Evolutionary conservation across 768 basidiomycete genomes (phyloP).

Genomic region (Suillus brevipes): DNA sequence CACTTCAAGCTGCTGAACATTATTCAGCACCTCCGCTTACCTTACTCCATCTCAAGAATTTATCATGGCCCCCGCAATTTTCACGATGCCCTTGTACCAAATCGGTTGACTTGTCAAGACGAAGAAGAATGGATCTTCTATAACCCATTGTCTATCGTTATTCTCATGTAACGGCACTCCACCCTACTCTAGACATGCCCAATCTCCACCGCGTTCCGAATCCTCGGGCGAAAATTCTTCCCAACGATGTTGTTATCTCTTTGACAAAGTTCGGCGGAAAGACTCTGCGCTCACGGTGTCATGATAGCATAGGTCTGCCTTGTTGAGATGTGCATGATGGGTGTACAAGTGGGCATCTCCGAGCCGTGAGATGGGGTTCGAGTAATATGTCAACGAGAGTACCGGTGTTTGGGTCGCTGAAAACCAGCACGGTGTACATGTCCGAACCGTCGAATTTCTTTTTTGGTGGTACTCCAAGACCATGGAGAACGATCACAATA

Average conservation of each 20-base stretch:
- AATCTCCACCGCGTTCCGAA: constrained; percentile 30
- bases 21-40: neutral
- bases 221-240: constrained; percentile 31
- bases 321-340: constrained; percentile 33
- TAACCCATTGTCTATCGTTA: neutral
- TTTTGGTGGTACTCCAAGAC: constrained; percentile 17
- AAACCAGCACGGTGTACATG: constrained; percentile 46
- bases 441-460: constrained; percentile 21
- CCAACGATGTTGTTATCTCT: neutral
- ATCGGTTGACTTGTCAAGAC: neutral
- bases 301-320: constrained; percentile 9
- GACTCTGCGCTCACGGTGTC: constrained; percentile 31
- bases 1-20: neutral
- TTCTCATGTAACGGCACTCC: neutral
- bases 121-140: constrained; percentile 6
- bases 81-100: neutral
- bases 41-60: neutral
- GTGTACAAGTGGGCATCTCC: constrained; percentile 36
- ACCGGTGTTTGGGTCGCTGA: too few relatives aligned
- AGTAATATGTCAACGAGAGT: too few relatives aligned
- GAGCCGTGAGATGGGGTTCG: constrained; percentile 22
- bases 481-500: constrained; percentile 37
- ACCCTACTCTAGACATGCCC: constrained; percentile 34
- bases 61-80: constrained; percentile 1
- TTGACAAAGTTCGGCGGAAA: constrained; percentile 35